phyloP scores from a whole-genome alignment of 768 basidiomycete species.

The Xerocomellus dryophilus region DNA sequence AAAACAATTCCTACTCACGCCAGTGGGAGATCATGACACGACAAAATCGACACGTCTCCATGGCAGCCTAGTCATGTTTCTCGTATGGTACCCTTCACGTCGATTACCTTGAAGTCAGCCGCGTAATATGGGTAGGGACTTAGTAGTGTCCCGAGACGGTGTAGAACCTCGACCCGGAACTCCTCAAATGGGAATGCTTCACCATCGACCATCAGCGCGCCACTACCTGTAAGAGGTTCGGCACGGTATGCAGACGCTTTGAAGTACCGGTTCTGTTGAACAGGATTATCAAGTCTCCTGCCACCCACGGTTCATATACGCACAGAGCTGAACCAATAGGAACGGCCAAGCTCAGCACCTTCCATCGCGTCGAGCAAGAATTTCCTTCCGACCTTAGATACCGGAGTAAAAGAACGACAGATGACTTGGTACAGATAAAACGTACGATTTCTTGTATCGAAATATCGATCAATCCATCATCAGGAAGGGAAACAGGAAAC shows the following conservation, averaged over 20 bases:
- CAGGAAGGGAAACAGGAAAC: constrained; percentile 77
- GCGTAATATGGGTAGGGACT: constrained; percentile 57
- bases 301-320: constrained; percentile 15
- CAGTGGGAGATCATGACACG: neutral
- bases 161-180: constrained; percentile 75
- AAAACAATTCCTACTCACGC: neutral
- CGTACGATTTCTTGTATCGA: constrained; percentile 61
- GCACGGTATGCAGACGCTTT: constrained; percentile 75
- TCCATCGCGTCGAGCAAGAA: constrained; percentile 54
- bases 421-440: neutral
- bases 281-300: constrained; percentile 8
- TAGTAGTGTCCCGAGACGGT: constrained; percentile 60
- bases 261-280: constrained; percentile 59
- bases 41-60: neutral
- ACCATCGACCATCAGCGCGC: constrained; percentile 71
- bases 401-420: neutral
- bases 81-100: constrained; percentile 24
- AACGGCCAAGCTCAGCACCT: constrained; percentile 58
- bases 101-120: constrained; percentile 43
- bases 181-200: constrained; percentile 72
- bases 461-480: constrained; percentile 77
- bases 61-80: constrained; percentile 2
- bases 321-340: constrained; percentile 62
- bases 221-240: constrained; percentile 53
- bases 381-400: constrained; percentile 35